Percentiles rank a stretch among this genome's conserved stretches.
phyloP scores from a whole-genome alignment of 129 eudicot genomes.

The Chrysanthemum lavandulifolium region DNA sequence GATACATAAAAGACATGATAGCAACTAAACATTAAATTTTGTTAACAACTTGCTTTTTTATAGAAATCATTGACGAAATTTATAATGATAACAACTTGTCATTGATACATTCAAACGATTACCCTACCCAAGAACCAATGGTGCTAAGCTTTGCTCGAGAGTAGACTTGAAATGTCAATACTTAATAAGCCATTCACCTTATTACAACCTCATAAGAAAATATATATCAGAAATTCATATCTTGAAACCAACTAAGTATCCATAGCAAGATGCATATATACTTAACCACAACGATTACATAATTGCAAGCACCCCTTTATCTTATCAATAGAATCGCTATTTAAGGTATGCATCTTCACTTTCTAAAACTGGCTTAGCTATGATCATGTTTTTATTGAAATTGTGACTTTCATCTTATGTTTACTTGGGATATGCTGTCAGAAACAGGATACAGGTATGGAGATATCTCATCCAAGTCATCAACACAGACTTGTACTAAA shows the following conservation, averaged over 20 bases:
- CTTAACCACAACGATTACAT: background rate
- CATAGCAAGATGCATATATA: background rate
- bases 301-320: background rate
- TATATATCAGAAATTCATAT: background rate
- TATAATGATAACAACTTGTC: background rate
- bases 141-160: no score
- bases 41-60: background rate
- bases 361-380: background rate
- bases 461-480: conserved; percentile 20
- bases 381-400: background rate
- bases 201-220: background rate
- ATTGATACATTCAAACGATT: background rate
- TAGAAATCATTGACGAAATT: background rate
- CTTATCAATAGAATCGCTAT: background rate
- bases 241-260: background rate
- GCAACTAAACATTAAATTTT: background rate
- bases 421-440: background rate
- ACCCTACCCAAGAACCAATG: background rate
- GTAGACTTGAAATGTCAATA: no score
- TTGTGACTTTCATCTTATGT: background rate
- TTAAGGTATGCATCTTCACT: background rate
- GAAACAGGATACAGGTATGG: background rate
- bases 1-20: background rate
- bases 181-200: background rate
- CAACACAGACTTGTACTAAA: conserved; percentile 19